Base-by-base conservation (phyloP, 2,329 filamentous ascomycete genomes). In the Daldinia sp. region DNA sequence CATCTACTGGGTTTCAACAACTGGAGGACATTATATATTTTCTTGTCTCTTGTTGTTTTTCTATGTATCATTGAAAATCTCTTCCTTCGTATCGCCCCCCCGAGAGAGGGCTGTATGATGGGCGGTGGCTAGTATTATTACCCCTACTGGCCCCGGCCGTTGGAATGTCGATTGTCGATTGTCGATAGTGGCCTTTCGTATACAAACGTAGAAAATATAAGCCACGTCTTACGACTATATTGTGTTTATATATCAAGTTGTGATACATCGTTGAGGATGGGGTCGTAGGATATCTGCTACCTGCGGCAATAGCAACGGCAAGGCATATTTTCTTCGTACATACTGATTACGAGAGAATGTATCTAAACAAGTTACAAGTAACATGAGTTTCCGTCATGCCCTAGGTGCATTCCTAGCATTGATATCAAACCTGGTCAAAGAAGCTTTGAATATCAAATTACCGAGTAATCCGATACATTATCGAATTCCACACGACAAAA, bases 1-100 rank as follows among this genome's bases (percentile, higher is more conserved):
- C 11, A 48, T 48, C 27, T 30, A 39, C 50, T 56, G 63, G 58
- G 63, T 66, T 66, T 66, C 63, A 66, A 66, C 63, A 66, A 66
- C 63, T 66, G 45, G 60, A 39, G 35, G 50, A 53, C 34, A 53
- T 39, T n/a, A 39, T 41, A 39, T 53, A 19, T 53, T 39, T 23
- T 53, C 27, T 11, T 30, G 10, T 54, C 37, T 45, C 17, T 54
- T 43, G 23, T 45, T 54, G 13, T 45, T 45, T 32, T 19, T 54
- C 17, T 43, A 10, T 54, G 17, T 13, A 27, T 45, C 11, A 25
- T 25, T n/a, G 7, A 45, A 11, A 23, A 9, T 4, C 15, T 3
- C 19, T 41, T 25, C 19, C 13, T n/a, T 25, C 21, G 10, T 27
- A 11, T 27, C 8, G 39, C 39, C n/a, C n/a, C n/a, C n/a, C 15